Base-by-base conservation (phyloP, 192 early-diverging fungal genomes). In the Piromyces sp. region DNA sequence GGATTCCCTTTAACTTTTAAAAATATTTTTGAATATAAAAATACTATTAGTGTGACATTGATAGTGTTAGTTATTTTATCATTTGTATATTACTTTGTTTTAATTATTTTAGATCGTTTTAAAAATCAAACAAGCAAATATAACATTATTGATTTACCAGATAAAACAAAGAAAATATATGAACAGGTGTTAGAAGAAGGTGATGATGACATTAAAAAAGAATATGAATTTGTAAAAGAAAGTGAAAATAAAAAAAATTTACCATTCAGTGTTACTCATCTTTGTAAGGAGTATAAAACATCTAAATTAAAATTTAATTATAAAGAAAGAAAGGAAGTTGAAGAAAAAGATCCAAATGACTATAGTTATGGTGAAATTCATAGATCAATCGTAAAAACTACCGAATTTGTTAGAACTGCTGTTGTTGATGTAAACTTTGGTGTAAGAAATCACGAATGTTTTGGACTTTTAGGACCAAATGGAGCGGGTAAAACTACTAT, bases 401-500 rank as follows among this genome's bases (percentile, higher is more conserved):
- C 5, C 12, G 12, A 36, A 12, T 36, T 36, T 7, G 33, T 36
- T 36, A 36, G 12, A 36, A 36, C 33, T 4, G 33, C 33, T 36
- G 4, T 36, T 7, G 33, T 7, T 7, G 80, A 80, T 30, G 26
- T 83, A 9, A 81, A 51, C 51, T 80, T 83, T 58, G 30, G 33
- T 2, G 79, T 83, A 30, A 80, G 79, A 28, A 80, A 30, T 9
- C 28, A 37, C 12, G 79, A 83, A 30, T 80, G 80, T 13, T 83
- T 80, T 31, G 82, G 82, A 30, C 79, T 79, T 28, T 58, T 83
- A 3, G 82, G 82, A 7, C 82, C 82, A 40, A 83, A 83, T 30
- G 82, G 82, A 6, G 78, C 82, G 3, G 82, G 82, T 16, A 83
- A 83, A 36, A 30, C 82, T 22, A 83, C 82, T 17, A 83, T 29